Evolutionary conservation across 2,329 filamentous ascomycete genomes (phyloP), one percentile per base, ranked within the genome.

Genomic region (Pseudogymnoascus sp.): DNA sequence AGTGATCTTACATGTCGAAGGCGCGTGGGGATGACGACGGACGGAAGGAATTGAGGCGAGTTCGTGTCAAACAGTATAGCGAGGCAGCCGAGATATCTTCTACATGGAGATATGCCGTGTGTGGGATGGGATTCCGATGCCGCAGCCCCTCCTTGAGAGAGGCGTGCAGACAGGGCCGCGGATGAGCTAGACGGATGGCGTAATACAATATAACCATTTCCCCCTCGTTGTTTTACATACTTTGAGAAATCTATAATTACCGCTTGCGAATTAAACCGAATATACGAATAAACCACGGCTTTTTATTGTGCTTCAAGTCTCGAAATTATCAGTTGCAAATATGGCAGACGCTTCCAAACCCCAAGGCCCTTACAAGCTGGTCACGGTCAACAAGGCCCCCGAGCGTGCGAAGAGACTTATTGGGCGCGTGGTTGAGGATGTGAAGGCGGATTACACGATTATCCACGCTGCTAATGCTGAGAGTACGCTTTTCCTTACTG

Each of bases 341-440:
- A 37, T 60, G 31, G 34, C 56, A 2, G 31, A 31, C 74, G 72
- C 70, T 66, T 0, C 3, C 28, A 42, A 72, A 63, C 77, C 80
- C 12, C 78, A 80, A 67, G 84, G 84, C 16, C 84, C 84, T 2
- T 89, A 80, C 75, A 82, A 78, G 68, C 80, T 89, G 11, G 81
- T 88, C 31, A 89, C 85, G 1, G 85, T 89, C 67, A 89, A 89
- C 75, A 88, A 82, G 1, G 84, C 82, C 1, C 86, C 87, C 0
- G 86, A 88, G 66, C 79, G 86, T 63, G 87, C 87, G 36, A 83
- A 84, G 74, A 75, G 77, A 6, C 74, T 90, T 36, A 82, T 88
- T 68, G 86, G 86, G 9, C 79, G 83, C 0, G 74, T 90, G 38
- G 78, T 82, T 9, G 83, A 87, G 63, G 80, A 79, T 11, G 74